Percentiles rank a stretch among this genome's conserved stretches.
phyloP scores from a whole-genome alignment of 2,329 filamentous ascomycete species.

The Alternaria arborescens region DNA sequence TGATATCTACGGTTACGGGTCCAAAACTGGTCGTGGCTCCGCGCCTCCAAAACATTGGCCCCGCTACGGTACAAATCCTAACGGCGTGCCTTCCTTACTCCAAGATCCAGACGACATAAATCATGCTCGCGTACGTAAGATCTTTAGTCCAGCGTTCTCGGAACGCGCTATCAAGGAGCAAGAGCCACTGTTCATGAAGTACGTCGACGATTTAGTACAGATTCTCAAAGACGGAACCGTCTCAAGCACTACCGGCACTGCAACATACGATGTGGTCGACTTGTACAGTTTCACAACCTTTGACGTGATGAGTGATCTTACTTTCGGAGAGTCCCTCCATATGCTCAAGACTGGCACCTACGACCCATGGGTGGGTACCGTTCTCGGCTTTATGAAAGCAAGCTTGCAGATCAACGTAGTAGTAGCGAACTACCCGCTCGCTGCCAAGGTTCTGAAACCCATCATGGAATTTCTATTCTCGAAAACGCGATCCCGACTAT shows the following conservation, averaged over 20 bases:
- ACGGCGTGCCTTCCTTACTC: not conserved
- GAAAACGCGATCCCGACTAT: not conserved
- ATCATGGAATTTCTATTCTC: not conserved
- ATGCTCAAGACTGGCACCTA: constrained; percentile 36
- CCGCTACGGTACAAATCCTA: not conserved
- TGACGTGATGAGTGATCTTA: constrained; percentile 35
- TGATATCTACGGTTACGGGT: constrained; percentile 33
- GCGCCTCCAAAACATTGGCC: constrained; percentile 2
- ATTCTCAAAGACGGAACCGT: constrained; percentile 20
- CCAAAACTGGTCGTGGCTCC: constrained; percentile 13
- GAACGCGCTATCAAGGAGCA: not conserved
- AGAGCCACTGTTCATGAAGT: not conserved
- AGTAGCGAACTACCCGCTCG: not conserved
- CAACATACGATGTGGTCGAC: constrained; percentile 35
- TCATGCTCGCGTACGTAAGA: not conserved
- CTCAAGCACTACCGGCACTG: constrained; percentile 26
- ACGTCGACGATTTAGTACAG: not conserved
- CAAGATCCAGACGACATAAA: not conserved
- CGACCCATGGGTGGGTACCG: constrained; percentile 5
- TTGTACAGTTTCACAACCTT: constrained; percentile 28
- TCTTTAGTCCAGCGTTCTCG: not conserved
- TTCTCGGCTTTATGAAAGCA: not conserved
- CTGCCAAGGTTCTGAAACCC: not conserved
- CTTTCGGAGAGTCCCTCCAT: constrained; percentile 41
- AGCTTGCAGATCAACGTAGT: not conserved